phyloP scores from a whole-genome alignment of 176 grass and related monocot genomes.

The Aegilops bicornis region DNA sequence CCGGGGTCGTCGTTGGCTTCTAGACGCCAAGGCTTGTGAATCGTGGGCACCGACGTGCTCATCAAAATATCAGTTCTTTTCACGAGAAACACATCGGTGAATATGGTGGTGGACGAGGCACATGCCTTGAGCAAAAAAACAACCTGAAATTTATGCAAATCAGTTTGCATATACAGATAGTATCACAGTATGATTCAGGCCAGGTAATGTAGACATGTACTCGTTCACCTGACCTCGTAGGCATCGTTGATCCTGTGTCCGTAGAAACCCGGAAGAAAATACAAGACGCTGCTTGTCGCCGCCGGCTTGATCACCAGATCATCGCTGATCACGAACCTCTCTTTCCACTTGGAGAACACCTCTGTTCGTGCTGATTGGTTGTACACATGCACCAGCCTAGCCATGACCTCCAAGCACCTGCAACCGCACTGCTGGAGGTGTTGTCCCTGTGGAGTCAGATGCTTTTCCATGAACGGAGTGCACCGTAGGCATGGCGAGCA shows the following conservation, averaged over 20 bases:
- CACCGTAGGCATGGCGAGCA: not conserved
- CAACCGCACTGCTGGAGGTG: not conserved
- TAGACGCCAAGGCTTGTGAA: not conserved
- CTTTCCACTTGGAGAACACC: not conserved
- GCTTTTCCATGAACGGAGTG: not conserved
- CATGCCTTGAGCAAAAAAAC: not conserved
- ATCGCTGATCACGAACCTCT: not conserved
- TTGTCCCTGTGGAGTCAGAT: no score
- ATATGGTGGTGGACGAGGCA: not conserved
- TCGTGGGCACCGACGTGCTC: not conserved
- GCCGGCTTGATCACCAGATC: not conserved
- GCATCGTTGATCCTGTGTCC: not conserved
- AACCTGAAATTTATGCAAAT: not conserved
- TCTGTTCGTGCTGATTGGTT: not conserved
- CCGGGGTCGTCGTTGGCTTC: not conserved
- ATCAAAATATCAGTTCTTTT: not conserved
- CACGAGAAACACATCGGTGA: not conserved
- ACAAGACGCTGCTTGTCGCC: not conserved
- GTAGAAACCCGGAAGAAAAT: not conserved
- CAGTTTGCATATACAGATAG: not conserved
- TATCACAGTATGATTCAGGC: no score
- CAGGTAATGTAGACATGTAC: no score
- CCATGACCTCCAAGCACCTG: not conserved
- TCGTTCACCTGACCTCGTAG: not conserved
- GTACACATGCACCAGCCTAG: not conserved